phyloP scores from a whole-genome alignment of 179 eudicot genomes.

The Pouteria campechiana region DNA sequence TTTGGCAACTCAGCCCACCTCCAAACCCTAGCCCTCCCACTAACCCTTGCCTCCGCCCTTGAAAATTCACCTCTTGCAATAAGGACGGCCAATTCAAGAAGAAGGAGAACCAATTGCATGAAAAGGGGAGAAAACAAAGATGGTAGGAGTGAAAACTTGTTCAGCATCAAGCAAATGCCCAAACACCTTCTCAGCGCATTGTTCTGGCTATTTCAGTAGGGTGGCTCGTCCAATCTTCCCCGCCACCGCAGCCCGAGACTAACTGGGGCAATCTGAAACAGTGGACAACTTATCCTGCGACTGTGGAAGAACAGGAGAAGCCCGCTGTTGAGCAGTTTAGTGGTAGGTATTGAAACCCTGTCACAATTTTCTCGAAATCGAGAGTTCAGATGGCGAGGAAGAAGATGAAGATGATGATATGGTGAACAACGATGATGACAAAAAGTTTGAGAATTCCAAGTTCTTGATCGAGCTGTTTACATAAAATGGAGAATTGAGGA shows the following conservation, averaged over 20 bases:
- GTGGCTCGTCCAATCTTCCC: constrained; percentile 38
- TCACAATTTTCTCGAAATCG: constrained; percentile 7
- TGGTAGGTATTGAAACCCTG: constrained; percentile 20
- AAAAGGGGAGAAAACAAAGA: neutral
- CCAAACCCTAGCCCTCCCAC: constrained; percentile 17
- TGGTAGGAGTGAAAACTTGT: neutral
- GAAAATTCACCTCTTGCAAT: too few relatives aligned
- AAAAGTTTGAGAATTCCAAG: constrained; percentile 17
- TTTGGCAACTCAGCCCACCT: constrained; percentile 60
- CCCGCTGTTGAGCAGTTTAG: constrained; percentile 18
- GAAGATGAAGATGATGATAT: constrained; percentile 32
- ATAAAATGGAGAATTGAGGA: constrained; percentile 41
- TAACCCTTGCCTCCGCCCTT: constrained; percentile 19
- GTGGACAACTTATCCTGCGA: neutral
- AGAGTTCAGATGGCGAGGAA: constrained; percentile 9
- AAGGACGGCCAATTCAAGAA: constrained; percentile 23
- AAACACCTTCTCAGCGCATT: neutral
- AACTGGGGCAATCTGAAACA: constrained; percentile 34
- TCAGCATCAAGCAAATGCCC: neutral
- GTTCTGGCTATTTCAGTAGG: constrained; percentile 32
- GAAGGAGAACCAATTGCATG: constrained; percentile 6
- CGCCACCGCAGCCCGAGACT: constrained; percentile 10
- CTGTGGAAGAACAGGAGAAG: constrained; percentile 26
- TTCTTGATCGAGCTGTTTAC: constrained; percentile 39
- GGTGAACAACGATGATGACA: constrained; percentile 24